These are phyloP conservation scores for Naganishia vaughanmartiniae DNA, from an alignment of 768 basidiomycete species.

Conservation along the genomic window DNA sequence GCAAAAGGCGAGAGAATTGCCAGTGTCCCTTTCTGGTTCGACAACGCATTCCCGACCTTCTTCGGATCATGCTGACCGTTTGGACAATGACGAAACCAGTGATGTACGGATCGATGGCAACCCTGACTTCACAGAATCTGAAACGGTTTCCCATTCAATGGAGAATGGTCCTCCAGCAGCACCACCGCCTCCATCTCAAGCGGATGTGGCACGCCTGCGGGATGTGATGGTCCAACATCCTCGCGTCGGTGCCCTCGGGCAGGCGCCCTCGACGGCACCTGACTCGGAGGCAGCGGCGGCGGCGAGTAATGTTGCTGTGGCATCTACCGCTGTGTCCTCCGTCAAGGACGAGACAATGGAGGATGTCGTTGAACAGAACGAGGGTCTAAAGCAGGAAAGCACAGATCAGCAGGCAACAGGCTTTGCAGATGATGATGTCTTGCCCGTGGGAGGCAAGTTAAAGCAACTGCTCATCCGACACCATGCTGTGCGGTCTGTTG, in stretches of 20 bases:
- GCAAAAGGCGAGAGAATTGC: slow-evolving; percentile 20
- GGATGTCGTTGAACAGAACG: neutral
- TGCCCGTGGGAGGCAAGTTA: slow-evolving; percentile 66
- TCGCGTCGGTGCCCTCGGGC: slow-evolving; percentile 10
- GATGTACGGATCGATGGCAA: neutral
- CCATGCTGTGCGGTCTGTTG: slow-evolving; percentile 68
- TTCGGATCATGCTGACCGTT: slow-evolving; percentile 1
- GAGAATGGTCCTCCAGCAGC: slow-evolving; percentile 8
- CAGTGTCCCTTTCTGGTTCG: slow-evolving; percentile 23
- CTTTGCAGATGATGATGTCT: slow-evolving; percentile 24
- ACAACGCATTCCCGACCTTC: neutral
- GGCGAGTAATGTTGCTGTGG: slow-evolving; percentile 41
- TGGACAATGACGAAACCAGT: neutral
- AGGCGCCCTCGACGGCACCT: slow-evolving; percentile 26
- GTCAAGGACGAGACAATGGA: slow-evolving; percentile 24
- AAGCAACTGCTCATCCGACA: slow-evolving; percentile 75
- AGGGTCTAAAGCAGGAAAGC: neutral
- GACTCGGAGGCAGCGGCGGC: slow-evolving; percentile 39
- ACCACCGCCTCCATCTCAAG: slow-evolving; percentile 44
- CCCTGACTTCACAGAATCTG: neutral
- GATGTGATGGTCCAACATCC: slow-evolving; percentile 43
- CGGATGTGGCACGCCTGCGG: slow-evolving; percentile 38
- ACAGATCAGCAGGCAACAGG: neutral
- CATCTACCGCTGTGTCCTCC: slow-evolving; percentile 27
- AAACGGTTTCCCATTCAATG: neutral